These are phyloP conservation scores for Colletotrichum sp. DNA, from an alignment of 2,329 filamentous ascomycete genomes.

Conservation along the genomic window DNA sequence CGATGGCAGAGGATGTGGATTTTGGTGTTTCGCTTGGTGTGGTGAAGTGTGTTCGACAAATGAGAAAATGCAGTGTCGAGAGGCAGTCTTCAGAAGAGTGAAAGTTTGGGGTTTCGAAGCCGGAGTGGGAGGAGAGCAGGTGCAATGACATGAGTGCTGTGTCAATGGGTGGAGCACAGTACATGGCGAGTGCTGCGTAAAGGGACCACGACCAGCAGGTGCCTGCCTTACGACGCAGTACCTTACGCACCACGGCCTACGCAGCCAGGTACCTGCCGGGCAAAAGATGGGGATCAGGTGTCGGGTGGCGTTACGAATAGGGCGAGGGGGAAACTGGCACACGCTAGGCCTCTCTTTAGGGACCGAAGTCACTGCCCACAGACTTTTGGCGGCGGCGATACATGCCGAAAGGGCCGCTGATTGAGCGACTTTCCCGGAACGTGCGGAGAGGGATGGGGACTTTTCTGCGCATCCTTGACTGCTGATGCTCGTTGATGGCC, in stretches of 20 bases:
- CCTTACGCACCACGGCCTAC: not conserved
- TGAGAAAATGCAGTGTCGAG: not conserved
- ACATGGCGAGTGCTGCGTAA: not conserved
- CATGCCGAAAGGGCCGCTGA: not conserved
- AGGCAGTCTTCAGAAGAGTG: not conserved
- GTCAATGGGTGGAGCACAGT: constrained; percentile 6
- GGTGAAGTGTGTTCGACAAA: not conserved
- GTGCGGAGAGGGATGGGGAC: constrained; percentile 5
- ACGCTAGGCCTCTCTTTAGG: not conserved
- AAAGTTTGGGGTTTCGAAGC: not conserved
- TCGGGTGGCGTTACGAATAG: constrained; percentile 8
- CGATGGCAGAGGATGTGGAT: not conserved
- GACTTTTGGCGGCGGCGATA: not conserved
- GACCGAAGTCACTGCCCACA: not conserved
- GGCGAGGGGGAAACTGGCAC: not conserved
- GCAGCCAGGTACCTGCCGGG: not conserved
- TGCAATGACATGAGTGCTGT: constrained; percentile 13
- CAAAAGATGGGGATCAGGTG: constrained; percentile 6
- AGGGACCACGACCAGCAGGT: not conserved
- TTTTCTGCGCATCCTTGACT: not conserved
- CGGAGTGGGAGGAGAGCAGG: constrained; percentile 1
- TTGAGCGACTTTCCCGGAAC: constrained; percentile 8
- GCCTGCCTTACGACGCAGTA: not conserved
- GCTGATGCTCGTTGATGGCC: not conserved
- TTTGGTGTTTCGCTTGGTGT: not conserved